Percentiles rank a stretch among this genome's conserved stretches.
These are phyloP conservation scores for Pythium phragmiticola DNA, from an alignment of 352 stramenopile species.

Conservation along the genomic window DNA sequence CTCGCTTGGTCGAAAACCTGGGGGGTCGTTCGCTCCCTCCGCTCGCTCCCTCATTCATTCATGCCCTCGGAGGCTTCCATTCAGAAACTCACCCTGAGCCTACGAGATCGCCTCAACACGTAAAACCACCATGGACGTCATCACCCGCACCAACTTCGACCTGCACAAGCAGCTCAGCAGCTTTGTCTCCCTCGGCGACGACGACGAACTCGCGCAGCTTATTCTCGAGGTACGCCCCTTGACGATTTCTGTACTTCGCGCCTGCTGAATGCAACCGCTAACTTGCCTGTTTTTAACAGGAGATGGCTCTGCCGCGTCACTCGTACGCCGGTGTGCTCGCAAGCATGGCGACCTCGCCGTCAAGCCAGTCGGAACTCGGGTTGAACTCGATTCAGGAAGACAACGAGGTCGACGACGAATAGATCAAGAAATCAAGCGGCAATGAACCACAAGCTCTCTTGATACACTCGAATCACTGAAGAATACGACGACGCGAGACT, in stretches of 20 bases:
- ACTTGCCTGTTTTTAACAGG: constrained; percentile 26
- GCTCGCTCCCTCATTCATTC: not conserved
- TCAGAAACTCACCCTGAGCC: constrained; percentile 17
- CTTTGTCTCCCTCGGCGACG: constrained; percentile 63
- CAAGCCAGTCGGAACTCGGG: constrained; percentile 42
- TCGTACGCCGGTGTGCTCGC: constrained; percentile 62
- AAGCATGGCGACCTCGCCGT: constrained; percentile 61
- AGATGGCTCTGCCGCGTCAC: constrained; percentile 56
- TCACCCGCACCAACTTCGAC: constrained; percentile 25
- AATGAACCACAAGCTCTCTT: not conserved
- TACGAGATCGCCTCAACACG: not conserved
- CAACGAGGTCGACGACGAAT: constrained; percentile 51
- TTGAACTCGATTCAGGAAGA: constrained; percentile 78
- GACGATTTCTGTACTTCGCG: constrained; percentile 3
- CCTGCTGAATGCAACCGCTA: not conserved
- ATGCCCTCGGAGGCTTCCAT: constrained; percentile 7
- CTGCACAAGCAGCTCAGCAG: constrained; percentile 69
- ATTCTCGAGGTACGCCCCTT: constrained; percentile 59
- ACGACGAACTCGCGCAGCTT: constrained; percentile 75
- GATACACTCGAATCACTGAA: constrained; percentile 22
- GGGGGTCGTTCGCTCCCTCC: not conserved
- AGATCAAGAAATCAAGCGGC: not conserved
- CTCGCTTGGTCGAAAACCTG: not conserved
- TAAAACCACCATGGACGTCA: constrained; percentile 15
- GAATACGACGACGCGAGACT: constrained; percentile 19